Conservation (phyloP, 768 basidiomycete genomes). For the Lactifluus subvellereus region DNA sequence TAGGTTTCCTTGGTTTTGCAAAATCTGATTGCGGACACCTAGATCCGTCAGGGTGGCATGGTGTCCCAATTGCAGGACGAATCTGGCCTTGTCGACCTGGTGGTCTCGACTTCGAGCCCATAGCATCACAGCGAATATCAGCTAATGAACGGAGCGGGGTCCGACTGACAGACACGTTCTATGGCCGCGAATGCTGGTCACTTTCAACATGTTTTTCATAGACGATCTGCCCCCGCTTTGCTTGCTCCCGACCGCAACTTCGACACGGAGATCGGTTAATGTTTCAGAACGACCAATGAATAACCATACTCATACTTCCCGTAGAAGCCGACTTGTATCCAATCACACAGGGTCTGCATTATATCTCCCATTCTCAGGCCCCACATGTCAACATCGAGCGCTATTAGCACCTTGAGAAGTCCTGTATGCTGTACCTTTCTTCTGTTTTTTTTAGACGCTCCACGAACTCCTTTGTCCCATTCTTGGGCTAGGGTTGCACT, state of each 20-base stretch:
- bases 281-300: background rate
- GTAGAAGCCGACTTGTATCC: background rate
- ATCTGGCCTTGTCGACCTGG: constrained; percentile 2
- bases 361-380: background rate
- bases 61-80: background rate
- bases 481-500: background rate
- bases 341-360: background rate
- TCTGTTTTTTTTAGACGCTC: background rate
- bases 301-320: constrained; percentile 2
- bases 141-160: constrained; percentile 5
- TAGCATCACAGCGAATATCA: background rate
- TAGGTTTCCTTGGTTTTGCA: background rate
- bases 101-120: constrained; percentile 6
- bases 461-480: background rate
- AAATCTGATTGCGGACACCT: constrained; percentile 8
- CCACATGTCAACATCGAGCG: background rate
- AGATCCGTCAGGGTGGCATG: background rate
- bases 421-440: background rate
- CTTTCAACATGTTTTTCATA: constrained; percentile 13
- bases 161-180: background rate
- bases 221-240: constrained; percentile 16
- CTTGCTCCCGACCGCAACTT: background rate
- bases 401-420: background rate
- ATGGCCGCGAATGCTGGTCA: constrained; percentile 1
- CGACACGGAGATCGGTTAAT: constrained; percentile 7